Evolutionary conservation across 352 stramenopile genomes (phyloP), one percentile per base, ranked within the genome.

Genomic region (Paralagenidium karlingii): DNA sequence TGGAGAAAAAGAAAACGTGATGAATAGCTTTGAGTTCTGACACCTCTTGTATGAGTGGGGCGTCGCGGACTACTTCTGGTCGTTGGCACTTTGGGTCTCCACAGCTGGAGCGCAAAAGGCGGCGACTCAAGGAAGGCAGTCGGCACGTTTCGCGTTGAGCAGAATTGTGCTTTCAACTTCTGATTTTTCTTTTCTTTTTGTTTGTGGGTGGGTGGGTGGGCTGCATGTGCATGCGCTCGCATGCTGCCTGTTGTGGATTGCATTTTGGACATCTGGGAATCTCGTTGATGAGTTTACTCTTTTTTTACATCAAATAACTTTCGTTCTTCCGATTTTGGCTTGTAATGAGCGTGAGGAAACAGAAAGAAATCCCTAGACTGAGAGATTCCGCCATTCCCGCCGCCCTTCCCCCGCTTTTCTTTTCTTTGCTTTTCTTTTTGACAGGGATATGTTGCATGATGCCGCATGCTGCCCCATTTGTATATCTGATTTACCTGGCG

Each of bases 11-110:
- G 49, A 61, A 45, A 74, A 75, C 45, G 48, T 84, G 74, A 88
- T 88, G 74, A 88, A 84, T 82, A 83, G 74, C 74, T 83, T 70
- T 61, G 66, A 69, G 77, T 83, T 85, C 74, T 88, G 74, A 88
- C 74, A 88, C 74, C 74, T 88, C 74, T 88, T 88, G 74, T 88
- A 85, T 88, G 74, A 88, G 74, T 81, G 18, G 28, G 28, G 11
- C 11, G 28, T 32, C n/a, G n/a, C n/a, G n/a, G 28, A 32, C 28
- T 11, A 15, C 28, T 11, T 11, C 28, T 11, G 15, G 28, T 32
- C 11, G 28, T 15, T 13, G 28, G 28, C 11, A 32, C 11, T 32
- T 32, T 15, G 11, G 28, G 28, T 32, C 15, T 11, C 28, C 11
- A 32, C 28, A 32, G 11, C 28, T 11, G 11, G 28, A 13, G 28